Evolutionary conservation across 2,329 filamentous ascomycete species (phyloP).

Genomic region (Botrytis hyacinthi): DNA sequence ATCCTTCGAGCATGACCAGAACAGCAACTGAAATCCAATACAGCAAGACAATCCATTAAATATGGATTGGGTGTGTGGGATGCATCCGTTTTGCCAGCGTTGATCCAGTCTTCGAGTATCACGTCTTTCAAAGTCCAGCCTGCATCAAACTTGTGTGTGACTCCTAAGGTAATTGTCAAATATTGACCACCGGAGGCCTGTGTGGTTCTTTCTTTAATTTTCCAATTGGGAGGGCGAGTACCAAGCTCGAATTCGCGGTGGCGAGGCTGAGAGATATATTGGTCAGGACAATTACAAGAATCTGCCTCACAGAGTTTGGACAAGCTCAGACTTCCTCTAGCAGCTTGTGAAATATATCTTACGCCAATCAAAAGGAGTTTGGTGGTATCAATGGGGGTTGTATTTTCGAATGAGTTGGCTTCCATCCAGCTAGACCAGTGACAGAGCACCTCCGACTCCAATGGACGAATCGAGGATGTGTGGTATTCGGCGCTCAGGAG

Average conservation of each 20-base stretch:
- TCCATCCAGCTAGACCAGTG: constrained; percentile 3
- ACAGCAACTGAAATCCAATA: constrained; percentile 15
- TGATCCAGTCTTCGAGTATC: constrained; percentile 10
- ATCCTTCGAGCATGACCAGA: constrained; percentile 16
- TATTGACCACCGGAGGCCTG: background rate
- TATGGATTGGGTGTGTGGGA: background rate
- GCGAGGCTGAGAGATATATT: background rate
- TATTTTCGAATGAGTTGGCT: background rate
- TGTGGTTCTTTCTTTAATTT: background rate
- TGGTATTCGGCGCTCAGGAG: background rate
- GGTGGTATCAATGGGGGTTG: background rate
- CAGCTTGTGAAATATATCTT: background rate
- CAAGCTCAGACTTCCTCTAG: background rate
- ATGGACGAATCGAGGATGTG: background rate
- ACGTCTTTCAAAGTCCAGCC: constrained; percentile 23
- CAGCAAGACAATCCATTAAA: constrained; percentile 13
- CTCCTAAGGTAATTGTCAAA: background rate
- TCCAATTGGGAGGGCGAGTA: constrained; percentile 9
- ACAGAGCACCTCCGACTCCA: background rate
- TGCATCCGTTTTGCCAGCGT: background rate
- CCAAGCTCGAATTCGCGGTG: constrained; percentile 2
- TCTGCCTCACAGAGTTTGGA: background rate
- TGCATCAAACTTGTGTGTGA: constrained; percentile 20
- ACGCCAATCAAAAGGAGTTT: constrained; percentile 3
- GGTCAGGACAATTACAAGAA: background rate